Base-by-base conservation (phyloP, 768 basidiomycete genomes). In the Tephrocybe sp. region DNA sequence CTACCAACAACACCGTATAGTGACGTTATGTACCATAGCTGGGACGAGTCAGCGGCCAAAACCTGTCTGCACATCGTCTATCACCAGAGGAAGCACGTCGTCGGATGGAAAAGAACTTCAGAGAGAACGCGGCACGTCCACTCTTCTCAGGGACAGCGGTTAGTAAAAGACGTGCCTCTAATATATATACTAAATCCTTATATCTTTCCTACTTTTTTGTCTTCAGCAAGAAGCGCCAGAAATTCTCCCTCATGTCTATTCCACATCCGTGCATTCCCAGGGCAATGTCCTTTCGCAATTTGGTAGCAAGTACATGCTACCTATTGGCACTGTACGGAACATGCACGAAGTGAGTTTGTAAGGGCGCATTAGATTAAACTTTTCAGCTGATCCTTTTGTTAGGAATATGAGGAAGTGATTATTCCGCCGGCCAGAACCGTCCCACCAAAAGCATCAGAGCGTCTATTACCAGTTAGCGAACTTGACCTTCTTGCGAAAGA, bases 381-480 rank as follows among this genome's bases (percentile, higher is more conserved):
- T 18, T 43, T 44, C 15, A 19, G 13, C 50, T 51, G 19, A 31
- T 27, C 45, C 41, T 49, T 15, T 34, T 27, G 15, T 44, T 54
- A 95, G 92, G 80, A 85, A 37, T 92, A 85, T 60, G 89, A 96
- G 66, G 95, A 98, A 73, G 89, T 97, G 15, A 76, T 83, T 19
- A 76, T 98, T 28, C 97, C 97, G 6, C 94, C 96, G 11, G 80
- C 92, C 0, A 85, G 72, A 54, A 74, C 82, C 2, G 77, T 96
- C 0, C 93, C 94, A 9, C 86, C 87, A 7, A 82, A 81, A 42
- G 60, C 65, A 4, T 74, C 75, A 4, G 97, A 98, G 64, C 78
- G 83, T 25, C 78, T 89, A 2, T 77, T 97, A 28, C 67, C 74
- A 4, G 75, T 98, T 12, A 57, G 72, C 7, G 87, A 92, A 49